phyloP scores from a whole-genome alignment of 1,284 basidiomycete species.

The Puccinia triticina region DNA sequence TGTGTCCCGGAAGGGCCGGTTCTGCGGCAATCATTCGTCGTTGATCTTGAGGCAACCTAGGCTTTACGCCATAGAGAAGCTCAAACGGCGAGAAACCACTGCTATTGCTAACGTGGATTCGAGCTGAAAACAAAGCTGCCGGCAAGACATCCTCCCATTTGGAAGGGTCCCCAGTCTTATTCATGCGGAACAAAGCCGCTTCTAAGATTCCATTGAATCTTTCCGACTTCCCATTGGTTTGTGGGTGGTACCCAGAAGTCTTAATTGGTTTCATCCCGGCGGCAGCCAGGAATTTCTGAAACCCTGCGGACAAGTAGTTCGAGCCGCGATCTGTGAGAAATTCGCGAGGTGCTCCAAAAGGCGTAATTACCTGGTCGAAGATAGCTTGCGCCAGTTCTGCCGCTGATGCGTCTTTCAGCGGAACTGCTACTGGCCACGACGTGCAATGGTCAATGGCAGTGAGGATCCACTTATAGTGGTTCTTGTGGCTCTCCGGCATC shows the following conservation, averaged over 20 bases:
- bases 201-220: constrained; percentile 49
- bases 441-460: constrained; percentile 5
- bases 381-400: not conserved
- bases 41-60: not conserved
- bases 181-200: not conserved
- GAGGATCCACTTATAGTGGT: not conserved
- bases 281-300: not conserved
- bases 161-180: not conserved
- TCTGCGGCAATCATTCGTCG: not conserved
- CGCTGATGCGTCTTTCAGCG: not conserved
- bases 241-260: constrained; percentile 50
- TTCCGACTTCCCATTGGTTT: constrained; percentile 51
- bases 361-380: not conserved
- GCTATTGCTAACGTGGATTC: no score
- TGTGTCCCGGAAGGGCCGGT: not conserved
- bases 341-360: not conserved
- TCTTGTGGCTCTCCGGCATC: not conserved
- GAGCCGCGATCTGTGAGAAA: not conserved
- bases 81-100: no score
- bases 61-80: no score
- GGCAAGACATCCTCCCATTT: no score
- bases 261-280: not conserved
- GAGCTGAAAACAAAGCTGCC: no score
- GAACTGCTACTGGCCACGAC: not conserved
- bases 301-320: not conserved